Percentiles rank a stretch among this genome's conserved stretches.
Evolutionary conservation across 441 rosid species (phyloP).

Genomic region (Pelargonium exstipulatum): DNA sequence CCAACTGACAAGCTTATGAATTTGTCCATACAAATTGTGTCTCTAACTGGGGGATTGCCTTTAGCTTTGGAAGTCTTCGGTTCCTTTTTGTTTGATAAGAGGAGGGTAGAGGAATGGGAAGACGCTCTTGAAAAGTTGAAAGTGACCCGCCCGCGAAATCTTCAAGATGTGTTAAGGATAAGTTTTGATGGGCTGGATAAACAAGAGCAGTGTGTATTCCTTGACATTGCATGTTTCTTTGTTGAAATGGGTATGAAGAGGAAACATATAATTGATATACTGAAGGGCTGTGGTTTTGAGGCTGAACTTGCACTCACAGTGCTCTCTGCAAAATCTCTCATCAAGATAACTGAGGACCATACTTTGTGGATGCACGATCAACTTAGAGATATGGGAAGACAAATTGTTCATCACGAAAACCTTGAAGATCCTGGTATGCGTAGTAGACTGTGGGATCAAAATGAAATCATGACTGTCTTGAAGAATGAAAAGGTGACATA

Average conservation of each 20-base stretch:
- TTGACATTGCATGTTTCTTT: slow-evolving; percentile 57
- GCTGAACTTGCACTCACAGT: slow-evolving; percentile 35
- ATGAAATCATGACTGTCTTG: slow-evolving; percentile 40
- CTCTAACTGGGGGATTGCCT: slow-evolving; percentile 39
- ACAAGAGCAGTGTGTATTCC: slow-evolving; percentile 39
- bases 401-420: slow-evolving; percentile 35
- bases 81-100: slow-evolving; percentile 44
- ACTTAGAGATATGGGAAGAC: slow-evolving; percentile 62
- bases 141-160: slow-evolving; percentile 24
- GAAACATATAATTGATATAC: slow-evolving; percentile 37
- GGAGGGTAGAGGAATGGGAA: slow-evolving; percentile 39
- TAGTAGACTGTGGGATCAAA: slow-evolving; percentile 53
- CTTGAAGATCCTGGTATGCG: slow-evolving; percentile 30
- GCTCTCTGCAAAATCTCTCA: slow-evolving; percentile 45
- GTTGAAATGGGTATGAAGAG: slow-evolving; percentile 29
- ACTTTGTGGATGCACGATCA: slow-evolving; percentile 65
- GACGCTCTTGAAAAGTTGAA: slow-evolving; percentile 34
- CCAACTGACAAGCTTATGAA: slow-evolving; percentile 31
- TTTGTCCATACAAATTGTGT: slow-evolving; percentile 39
- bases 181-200: slow-evolving; percentile 43
- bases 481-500: slow-evolving; percentile 33
- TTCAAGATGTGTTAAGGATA: slow-evolving; percentile 33
- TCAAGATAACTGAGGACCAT: slow-evolving; percentile 29
- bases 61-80: slow-evolving; percentile 61
- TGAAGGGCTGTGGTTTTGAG: slow-evolving; percentile 46